Percentiles rank a stretch among this genome's conserved stretches.
Conservation (phyloP, 805 yeast genomes). For the Lipomyces japonicus region DNA sequence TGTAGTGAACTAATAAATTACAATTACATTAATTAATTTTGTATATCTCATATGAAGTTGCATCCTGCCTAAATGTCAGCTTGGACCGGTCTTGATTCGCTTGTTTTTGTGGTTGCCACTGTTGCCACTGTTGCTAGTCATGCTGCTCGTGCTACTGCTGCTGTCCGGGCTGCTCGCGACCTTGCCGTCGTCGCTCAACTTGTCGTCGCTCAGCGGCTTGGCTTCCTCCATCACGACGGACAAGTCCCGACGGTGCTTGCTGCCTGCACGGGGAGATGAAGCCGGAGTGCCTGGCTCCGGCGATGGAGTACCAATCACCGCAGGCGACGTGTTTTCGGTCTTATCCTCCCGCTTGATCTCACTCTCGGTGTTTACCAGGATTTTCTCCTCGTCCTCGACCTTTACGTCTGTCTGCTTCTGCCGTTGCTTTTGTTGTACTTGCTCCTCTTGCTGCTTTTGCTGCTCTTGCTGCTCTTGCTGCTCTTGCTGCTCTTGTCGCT, state of each 20-base stretch:
- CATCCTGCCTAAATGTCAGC: too few species aligned
- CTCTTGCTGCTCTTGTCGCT: slow-evolving; percentile 21
- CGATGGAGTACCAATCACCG: neutral
- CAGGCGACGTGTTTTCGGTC: neutral
- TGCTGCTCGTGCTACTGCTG: neutral
- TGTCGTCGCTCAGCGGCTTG: neutral
- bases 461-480: slow-evolving; percentile 8
- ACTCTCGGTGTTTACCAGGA: too few species aligned
- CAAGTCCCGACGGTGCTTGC: too few species aligned
- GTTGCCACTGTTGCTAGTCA: neutral
- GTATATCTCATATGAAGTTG: too few species aligned
- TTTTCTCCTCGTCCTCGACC: neutral
- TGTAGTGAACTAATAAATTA: too few species aligned
- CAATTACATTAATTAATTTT: too few species aligned
- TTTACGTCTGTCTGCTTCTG: neutral
- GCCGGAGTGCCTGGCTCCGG: neutral
- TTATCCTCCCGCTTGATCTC: neutral
- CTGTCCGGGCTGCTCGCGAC: neutral
- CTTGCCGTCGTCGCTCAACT: neutral
- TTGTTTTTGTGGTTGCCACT: neutral
- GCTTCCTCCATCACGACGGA: too few species aligned
- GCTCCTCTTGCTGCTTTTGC: slow-evolving; percentile 9
- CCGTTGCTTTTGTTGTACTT: slow-evolving; percentile 1
- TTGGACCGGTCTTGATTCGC: too few species aligned
- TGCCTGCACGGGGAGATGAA: neutral